Evolutionary conservation across 129 eudicot species (phyloP), one percentile per base, ranked within the genome.

Genomic region (Flaveria sonorensis): DNA sequence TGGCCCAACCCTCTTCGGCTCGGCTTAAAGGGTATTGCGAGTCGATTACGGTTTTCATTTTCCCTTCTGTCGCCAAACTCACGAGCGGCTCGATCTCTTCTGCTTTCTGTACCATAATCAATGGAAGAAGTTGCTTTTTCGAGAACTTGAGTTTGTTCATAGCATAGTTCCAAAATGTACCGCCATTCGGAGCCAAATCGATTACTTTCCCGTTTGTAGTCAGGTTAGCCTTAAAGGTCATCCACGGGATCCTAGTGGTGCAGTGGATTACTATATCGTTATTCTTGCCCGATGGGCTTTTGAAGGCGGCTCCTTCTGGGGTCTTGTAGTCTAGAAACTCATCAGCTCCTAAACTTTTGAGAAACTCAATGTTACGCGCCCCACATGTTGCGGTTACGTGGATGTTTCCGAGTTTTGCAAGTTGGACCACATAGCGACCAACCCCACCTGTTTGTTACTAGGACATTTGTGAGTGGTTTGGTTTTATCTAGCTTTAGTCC

Each of bases 1-100:
- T 89, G 48, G 84, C 89, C 96, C 96, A 88, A 14, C 86, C 98
- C 42, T 85, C 87, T 73, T 88, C 92, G 21, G 90, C 92, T 20
- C 73, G 79, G 71, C 87, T 88, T 42, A 88, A 70, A 6, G 90
- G 85, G 84, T 61, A 70, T 32, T 84, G 89, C 10, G 92, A 89
- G 76, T 92, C 98, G 0, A 92, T 73, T 0, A 85, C 82, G 0
- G 89, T 88, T 80, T 83, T 89, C 1, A 92, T 48, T 70, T 89
- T 89, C 85, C 88, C 89, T 71, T 89, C 90, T 69, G 87, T 87
- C 62, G 78, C 59, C 85, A 88, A 73, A 71, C 85, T 79, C 75
- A 87, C 84, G 1, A 91, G 82, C n/a, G 28, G 42, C 45, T 81
- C 86, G 66, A 91, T 56, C 66, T 87, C 59, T 79, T 86, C 88